Conservation (phyloP, 768 basidiomycete species). For the Collybiopsis luxurians region DNA sequence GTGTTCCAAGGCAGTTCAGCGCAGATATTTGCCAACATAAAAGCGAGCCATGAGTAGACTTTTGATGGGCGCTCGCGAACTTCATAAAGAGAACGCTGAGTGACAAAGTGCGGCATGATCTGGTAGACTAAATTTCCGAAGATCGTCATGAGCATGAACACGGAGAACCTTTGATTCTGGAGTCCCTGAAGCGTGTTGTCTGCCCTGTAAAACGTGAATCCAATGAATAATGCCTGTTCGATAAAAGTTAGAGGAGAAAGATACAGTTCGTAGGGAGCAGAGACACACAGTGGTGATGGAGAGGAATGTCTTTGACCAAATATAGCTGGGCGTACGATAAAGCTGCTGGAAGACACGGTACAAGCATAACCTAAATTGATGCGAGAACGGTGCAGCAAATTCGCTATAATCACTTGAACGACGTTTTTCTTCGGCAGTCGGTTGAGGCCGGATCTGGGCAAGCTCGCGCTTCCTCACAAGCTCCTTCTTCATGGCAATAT, state of each 20-base stretch:
- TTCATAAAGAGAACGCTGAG: constrained; percentile 29
- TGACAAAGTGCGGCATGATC: constrained; percentile 34
- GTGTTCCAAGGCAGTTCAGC: constrained; percentile 28
- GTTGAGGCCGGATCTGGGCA: constrained; percentile 10
- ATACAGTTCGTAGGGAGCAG: not conserved
- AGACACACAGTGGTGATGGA: constrained; percentile 8
- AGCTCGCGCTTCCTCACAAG: constrained; percentile 23
- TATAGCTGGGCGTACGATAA: constrained; percentile 24
- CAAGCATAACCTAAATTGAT: constrained; percentile 20
- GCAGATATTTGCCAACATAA: constrained; percentile 31
- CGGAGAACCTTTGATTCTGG: constrained; percentile 25
- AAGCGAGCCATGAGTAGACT: constrained; percentile 30
- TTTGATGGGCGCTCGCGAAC: constrained; percentile 31
- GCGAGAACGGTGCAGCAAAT: constrained; percentile 21
- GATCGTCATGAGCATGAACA: constrained; percentile 25
- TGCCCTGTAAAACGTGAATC: constrained; percentile 28
- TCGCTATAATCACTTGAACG: constrained; percentile 13
- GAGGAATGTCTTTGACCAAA: constrained; percentile 18
- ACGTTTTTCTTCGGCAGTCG: constrained; percentile 4
- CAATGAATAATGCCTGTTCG: constrained; percentile 23
- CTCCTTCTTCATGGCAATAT: constrained; percentile 31
- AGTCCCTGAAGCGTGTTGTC: constrained; percentile 22
- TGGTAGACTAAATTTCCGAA: constrained; percentile 31
- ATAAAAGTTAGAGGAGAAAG: not conserved
- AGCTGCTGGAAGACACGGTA: constrained; percentile 26